These are phyloP conservation scores for Niebla homalea DNA, from an alignment of 495 filamentous ascomycete species.

Conservation along the genomic window DNA sequence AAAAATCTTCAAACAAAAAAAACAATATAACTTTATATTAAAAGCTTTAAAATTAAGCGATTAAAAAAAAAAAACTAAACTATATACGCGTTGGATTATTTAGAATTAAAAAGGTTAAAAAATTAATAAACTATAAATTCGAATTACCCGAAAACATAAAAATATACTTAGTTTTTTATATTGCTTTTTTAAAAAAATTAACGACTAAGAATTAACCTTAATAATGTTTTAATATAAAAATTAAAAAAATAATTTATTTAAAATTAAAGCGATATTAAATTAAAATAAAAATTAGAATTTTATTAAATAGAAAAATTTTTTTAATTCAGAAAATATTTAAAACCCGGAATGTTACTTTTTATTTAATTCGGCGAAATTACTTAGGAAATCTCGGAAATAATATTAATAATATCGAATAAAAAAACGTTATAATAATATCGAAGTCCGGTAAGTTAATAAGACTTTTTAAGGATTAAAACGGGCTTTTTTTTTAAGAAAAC, in stretches of 20 bases:
- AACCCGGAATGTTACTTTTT: too few relatives aligned
- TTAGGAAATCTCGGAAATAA: too few relatives aligned
- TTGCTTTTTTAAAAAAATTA: background rate
- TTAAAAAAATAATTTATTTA: constrained; percentile 6
- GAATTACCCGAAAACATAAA: background rate
- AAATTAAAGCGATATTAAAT: too few relatives aligned
- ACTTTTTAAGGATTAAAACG: too few relatives aligned
- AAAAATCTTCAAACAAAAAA: constrained; percentile 2
- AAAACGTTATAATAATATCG: too few relatives aligned
- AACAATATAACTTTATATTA: constrained; percentile 4
- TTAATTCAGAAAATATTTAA: too few relatives aligned
- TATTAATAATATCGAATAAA: too few relatives aligned
- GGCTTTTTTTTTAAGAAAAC: too few relatives aligned
- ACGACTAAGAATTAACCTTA: background rate
- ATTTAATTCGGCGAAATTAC: too few relatives aligned
- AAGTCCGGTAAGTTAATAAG: too few relatives aligned
- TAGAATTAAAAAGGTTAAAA: constrained; percentile 1
- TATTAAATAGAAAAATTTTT: too few relatives aligned
- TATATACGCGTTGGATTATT: constrained; percentile 6
- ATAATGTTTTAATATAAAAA: constrained; percentile 1
- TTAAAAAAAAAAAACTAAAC: constrained; percentile 4
- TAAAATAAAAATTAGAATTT: constrained; percentile 1
- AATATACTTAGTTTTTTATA: constrained; percentile 5
- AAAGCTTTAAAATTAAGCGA: constrained; percentile 4
- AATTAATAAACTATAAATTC: constrained; percentile 7